These are phyloP conservation scores for Mycena amicta DNA, from an alignment of 768 basidiomycete species.

Conservation along the genomic window DNA sequence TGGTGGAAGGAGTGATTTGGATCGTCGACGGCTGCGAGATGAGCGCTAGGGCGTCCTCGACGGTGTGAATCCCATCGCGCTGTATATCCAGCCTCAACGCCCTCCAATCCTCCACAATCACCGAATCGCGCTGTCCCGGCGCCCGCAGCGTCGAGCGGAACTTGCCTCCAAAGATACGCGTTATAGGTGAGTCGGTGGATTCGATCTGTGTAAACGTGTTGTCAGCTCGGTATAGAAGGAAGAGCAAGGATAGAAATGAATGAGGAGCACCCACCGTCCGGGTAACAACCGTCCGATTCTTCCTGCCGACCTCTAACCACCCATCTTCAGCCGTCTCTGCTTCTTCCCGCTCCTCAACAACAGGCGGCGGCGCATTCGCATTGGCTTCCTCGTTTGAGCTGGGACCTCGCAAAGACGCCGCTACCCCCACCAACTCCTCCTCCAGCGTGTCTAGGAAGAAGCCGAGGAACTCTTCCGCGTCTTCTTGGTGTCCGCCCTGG, in stretches of 20 bases:
- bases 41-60: constrained; percentile 80
- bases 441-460: constrained; percentile 94
- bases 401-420: background rate
- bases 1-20: constrained; percentile 62
- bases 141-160: constrained; percentile 82
- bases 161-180: constrained; percentile 91
- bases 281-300: constrained; percentile 78
- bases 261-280: constrained; percentile 79
- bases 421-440: constrained; percentile 81
- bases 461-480: constrained; percentile 98
- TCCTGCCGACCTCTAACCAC: constrained; percentile 93
- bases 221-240: too few relatives aligned
- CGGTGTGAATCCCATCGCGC: constrained; percentile 73
- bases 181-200: constrained; percentile 82
- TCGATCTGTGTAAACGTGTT: constrained; percentile 61
- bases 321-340: constrained; percentile 60
- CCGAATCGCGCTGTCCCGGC: constrained; percentile 83
- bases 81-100: constrained; percentile 86
- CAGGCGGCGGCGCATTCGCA: constrained; percentile 7
- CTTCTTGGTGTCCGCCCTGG: constrained; percentile 92
- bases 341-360: constrained; percentile 49
- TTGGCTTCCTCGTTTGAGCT: constrained; percentile 12
- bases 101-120: constrained; percentile 90
- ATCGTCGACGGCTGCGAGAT: constrained; percentile 82
- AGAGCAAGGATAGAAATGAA: background rate